phyloP scores from a whole-genome alignment of 768 basidiomycete species.

The Trametes cingulata region DNA sequence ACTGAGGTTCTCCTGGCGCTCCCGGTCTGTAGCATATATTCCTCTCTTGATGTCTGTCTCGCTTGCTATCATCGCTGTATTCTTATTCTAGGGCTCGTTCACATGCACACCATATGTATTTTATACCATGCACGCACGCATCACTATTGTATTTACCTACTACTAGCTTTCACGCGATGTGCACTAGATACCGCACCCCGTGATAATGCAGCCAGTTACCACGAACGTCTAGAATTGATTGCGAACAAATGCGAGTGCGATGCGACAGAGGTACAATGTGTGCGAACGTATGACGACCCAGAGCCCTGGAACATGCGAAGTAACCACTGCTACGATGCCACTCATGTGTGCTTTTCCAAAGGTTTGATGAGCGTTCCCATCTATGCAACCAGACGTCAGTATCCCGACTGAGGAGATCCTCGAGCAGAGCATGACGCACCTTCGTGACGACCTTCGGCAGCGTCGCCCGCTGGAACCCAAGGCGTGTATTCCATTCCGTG shows the following conservation, averaged over 20 bases:
- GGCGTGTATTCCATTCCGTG: constrained; percentile 90
- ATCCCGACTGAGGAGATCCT: too few relatives aligned
- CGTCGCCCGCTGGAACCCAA: constrained; percentile 81
- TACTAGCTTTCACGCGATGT: not conserved
- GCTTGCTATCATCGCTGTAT: not conserved
- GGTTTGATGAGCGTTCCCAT: constrained; percentile 74
- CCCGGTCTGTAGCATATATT: not conserved
- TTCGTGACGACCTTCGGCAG: constrained; percentile 87
- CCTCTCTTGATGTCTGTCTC: not conserved
- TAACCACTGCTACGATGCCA: constrained; percentile 26
- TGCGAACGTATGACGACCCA: too few relatives aligned
- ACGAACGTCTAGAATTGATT: not conserved
- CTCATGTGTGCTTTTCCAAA: constrained; percentile 48
- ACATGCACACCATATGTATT: not conserved
- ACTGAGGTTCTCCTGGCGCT: not conserved
- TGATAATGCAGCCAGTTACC: too few relatives aligned
- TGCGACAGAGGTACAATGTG: not conserved
- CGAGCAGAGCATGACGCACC: constrained; percentile 40
- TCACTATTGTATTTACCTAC: not conserved
- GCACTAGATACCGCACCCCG: not conserved
- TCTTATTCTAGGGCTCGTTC: not conserved
- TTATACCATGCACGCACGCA: not conserved
- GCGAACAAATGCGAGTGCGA: not conserved
- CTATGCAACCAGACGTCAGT: constrained; percentile 34
- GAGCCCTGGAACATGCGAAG: not conserved